These are phyloP conservation scores for Fusarium sacchari DNA, from an alignment of 2,329 filamentous ascomycete genomes.

Conservation along the genomic window DNA sequence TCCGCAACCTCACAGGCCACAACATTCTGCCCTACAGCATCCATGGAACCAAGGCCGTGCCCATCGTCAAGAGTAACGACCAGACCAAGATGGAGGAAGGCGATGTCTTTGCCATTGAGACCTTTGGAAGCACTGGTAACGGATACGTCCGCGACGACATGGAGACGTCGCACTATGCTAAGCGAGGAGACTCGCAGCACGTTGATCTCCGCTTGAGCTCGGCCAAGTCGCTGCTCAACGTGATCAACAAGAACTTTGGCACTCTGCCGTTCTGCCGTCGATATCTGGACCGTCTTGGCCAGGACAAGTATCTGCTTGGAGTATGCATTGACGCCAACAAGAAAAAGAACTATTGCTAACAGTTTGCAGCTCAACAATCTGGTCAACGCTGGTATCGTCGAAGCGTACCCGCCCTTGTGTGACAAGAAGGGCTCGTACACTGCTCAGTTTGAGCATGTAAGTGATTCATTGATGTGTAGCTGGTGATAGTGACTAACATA, in stretches of 20 bases:
- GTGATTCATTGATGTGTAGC: constrained; percentile 48
- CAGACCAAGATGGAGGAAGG: constrained; percentile 98
- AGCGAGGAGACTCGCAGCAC: constrained; percentile 76
- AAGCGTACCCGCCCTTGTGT: constrained; percentile 88
- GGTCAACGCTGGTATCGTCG: constrained; percentile 83
- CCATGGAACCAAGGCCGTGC: constrained; percentile 91
- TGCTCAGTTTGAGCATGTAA: constrained; percentile 93
- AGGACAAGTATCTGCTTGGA: constrained; percentile 92
- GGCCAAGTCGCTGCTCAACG: constrained; percentile 84
- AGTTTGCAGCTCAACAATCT: constrained; percentile 79
- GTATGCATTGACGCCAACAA: constrained; percentile 59
- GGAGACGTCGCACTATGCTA: constrained; percentile 90
- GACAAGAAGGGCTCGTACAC: constrained; percentile 96
- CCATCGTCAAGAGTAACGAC: constrained; percentile 89
- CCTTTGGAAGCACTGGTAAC: constrained; percentile 92
- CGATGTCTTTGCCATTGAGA: constrained; percentile 95
- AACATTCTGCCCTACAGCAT: constrained; percentile 91
- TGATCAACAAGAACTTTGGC: constrained; percentile 96
- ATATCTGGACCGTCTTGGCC: constrained; percentile 91
- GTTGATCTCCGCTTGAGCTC: constrained; percentile 81
- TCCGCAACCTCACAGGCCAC: constrained; percentile 89
- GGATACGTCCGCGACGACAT: constrained; percentile 89
- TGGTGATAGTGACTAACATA: constrained; percentile 18
- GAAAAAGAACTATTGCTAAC: constrained; percentile 2
- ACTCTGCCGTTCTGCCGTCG: constrained; percentile 90